Base-by-base conservation (phyloP, 2,329 filamentous ascomycete species). In the Cladorrhinum sp. region DNA sequence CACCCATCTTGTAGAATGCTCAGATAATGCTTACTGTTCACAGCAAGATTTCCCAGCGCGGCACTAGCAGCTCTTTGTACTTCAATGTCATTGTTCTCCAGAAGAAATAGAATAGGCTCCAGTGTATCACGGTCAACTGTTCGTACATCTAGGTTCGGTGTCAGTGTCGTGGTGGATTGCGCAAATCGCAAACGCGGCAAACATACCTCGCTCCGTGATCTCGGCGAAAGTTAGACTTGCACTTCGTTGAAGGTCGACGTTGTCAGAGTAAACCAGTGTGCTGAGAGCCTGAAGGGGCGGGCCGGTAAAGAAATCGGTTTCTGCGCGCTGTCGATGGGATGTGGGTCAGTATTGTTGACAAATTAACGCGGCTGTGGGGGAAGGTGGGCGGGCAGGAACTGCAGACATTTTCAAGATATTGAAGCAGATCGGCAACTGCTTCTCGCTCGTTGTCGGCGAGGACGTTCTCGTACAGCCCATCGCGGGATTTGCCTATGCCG, bases 151-250 rank as follows among this genome's bases (percentile, higher is more conserved):
- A 68, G 60, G 23, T n/a, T 16, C 13, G n/a, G 50, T 24, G 52
- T 68, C 57, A 65, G 62, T 50, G 25, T 67, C 12, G n/a, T 41
- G 45, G 10, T 18, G 12, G 25, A 20, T 24, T 12, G 32, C 24
- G 45, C 24, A 36, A 24, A 27, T 24, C 23, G 55, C 49, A 9
- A 7, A 13, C n/a, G 10, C n/a, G 63, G 12, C 38, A 45, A 51
- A 75, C 81, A 70, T 83, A 97, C 95, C 93, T 91, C 93, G 81
- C 78, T 99, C 95, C 41, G 95, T 99, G 68, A 99, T 99, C 76
- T 99, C 95, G 62, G 95, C 95, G 81, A 99, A 99, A 2, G 95
- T 99, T 75, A 99, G 85, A 75, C 93, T 98, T 57, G 95, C 95
- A 78, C 95, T 98, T 67, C 95, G 86, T 79, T 99, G 95, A 57